A percentile compares a stretch with the other conserved stretches of the same genome.
Evolutionary conservation across 1,284 basidiomycete genomes (phyloP).

Genomic region (Kalmanozyma brasiliensis): DNA sequence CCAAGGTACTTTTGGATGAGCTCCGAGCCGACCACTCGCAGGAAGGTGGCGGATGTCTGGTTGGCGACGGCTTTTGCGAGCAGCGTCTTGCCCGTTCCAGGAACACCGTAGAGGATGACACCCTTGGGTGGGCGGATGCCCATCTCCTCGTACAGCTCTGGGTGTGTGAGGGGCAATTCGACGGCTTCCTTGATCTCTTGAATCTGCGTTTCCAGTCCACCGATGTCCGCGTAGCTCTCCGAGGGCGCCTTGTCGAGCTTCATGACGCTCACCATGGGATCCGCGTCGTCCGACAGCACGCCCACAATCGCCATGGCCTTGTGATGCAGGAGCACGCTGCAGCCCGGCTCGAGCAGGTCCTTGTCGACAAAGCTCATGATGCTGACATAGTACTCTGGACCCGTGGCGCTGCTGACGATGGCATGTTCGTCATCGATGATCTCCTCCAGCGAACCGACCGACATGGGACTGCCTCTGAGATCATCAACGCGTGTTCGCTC

Average conservation of each 20-base stretch:
- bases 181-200: slow-evolving; percentile 99
- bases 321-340: slow-evolving; percentile 93
- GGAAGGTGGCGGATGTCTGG: slow-evolving; percentile 97
- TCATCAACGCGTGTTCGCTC: slow-evolving; percentile 95
- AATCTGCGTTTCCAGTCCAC: slow-evolving; percentile 94
- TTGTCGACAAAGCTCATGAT: slow-evolving; percentile 99
- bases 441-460: slow-evolving; percentile 95
- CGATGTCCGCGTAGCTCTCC: slow-evolving; percentile 98
- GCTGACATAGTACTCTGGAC: slow-evolving; percentile 96
- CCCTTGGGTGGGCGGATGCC: slow-evolving; percentile 98
- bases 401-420: slow-evolving; percentile 92
- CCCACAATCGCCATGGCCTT: slow-evolving; percentile 95
- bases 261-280: slow-evolving; percentile 98
- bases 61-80: slow-evolving; percentile 98
- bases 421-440: slow-evolving; percentile 99
- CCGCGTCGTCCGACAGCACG: slow-evolving; percentile 94
- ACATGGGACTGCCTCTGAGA: slow-evolving; percentile 93
- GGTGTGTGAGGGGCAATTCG: slow-evolving; percentile 95
- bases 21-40: slow-evolving; percentile 97
- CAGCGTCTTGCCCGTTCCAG: slow-evolving; percentile 97
- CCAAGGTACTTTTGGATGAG: slow-evolving; percentile 99
- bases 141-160: slow-evolving; percentile 99
- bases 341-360: slow-evolving; percentile 94
- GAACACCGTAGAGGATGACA: slow-evolving; percentile 98
- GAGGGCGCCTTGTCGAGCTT: slow-evolving; percentile 94